Evolutionary conservation across 495 filamentous ascomycete genomes (phyloP).

Genomic region (Podospora tetraspora): DNA sequence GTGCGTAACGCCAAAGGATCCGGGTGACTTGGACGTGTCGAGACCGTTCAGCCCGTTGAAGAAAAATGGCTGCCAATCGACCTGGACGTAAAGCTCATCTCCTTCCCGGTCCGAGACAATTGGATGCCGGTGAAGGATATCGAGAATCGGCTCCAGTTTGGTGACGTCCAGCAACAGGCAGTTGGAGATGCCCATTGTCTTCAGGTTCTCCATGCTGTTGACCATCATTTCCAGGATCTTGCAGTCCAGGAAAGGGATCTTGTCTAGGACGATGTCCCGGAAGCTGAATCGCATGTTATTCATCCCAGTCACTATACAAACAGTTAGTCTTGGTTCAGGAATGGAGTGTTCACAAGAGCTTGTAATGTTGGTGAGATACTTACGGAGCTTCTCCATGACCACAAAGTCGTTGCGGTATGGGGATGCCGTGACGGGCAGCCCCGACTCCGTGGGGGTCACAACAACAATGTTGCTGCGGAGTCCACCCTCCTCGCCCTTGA

Average conservation of each 20-base stretch:
- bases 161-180: conserved; percentile 25
- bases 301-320: not conserved
- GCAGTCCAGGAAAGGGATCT: conserved; percentile 18
- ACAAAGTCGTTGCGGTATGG: conserved; percentile 14
- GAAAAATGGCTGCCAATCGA: conserved; percentile 25
- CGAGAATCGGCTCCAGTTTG: conserved; percentile 18
- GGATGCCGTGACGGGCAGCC: not conserved
- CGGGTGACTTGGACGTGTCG: not conserved
- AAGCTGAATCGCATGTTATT: conserved; percentile 10
- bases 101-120: too few relatives aligned
- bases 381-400: conserved; percentile 5
- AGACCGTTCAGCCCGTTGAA: conserved; percentile 16
- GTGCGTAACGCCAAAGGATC: conserved; percentile 24
- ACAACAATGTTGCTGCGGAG: conserved; percentile 11
- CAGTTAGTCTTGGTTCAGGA: not conserved
- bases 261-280: conserved; percentile 18
- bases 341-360: not conserved
- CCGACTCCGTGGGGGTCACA: conserved; percentile 5
- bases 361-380: not conserved
- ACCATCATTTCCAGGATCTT: conserved; percentile 19
- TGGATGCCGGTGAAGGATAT: conserved; percentile 8
- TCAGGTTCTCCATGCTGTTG: conserved; percentile 23
- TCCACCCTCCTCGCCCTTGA: not conserved
- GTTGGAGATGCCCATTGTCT: conserved; percentile 19
- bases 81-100: not conserved